Base-by-base conservation (phyloP, 371 early-diverging fungal genomes). In the Smittium mucronatum region DNA sequence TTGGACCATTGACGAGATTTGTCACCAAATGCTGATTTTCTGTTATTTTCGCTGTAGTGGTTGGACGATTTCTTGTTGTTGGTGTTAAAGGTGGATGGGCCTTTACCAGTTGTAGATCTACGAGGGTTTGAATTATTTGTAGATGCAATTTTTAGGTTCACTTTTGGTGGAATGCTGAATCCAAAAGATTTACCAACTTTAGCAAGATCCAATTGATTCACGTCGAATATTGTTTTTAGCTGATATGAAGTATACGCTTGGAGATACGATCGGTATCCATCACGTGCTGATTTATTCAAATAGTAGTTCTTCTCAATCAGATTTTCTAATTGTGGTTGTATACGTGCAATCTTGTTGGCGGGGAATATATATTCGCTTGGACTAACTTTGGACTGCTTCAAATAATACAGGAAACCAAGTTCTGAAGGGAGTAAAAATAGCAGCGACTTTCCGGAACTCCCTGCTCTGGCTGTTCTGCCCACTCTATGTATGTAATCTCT, bases 311-410 rank as follows among this genome's bases (percentile, higher is more conserved):
- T 94, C 76, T 93, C 92, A 2, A 99, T 88, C 64, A 98, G 85
- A 76, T 89, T 88, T 73, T 98, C 98, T 5, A 98, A 86, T 84
- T 97, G 90, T 58, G 87, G 82, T 82, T 97, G 97, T 31, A 97
- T 93, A 77, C 96, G 95, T 76, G 97, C 89, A 70, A 97, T 87
- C 85, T 97, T 97, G 82, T 77, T 86, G 1, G 83, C 73, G 30
- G 97, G 97, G 86, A 97, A 96, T 78, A 96, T 91, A 82, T 93
- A 99, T 82, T 97, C 98, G 82, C 98, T 97, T 73, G 96, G 86
- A 15, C 93, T 95, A 1, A 95, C 94, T 80, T 95, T 93, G 75
- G 94, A 93, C 69, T 95, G 91, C 81, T 99, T 99, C 68, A 99
- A 82, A 76, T 88, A 97, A 69, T 95, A 88, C 72, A 99, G 84